Percentiles rank a stretch among this genome's conserved stretches.
Evolutionary conservation across 2,329 filamentous ascomycete genomes (phyloP).

Genomic region (Monosporascus sp.): DNA sequence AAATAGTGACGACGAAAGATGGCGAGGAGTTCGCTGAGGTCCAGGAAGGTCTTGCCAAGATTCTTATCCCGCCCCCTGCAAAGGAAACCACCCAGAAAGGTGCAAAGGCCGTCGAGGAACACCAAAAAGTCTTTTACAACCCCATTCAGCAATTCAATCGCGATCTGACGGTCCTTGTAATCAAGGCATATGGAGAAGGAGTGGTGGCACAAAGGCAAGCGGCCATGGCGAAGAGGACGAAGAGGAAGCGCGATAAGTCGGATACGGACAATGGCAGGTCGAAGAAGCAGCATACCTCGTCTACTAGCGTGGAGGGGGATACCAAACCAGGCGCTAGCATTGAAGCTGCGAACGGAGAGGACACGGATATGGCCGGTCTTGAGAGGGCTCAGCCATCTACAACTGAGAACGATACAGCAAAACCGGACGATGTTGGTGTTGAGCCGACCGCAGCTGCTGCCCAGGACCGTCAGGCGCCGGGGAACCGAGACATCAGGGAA

Average conservation of each 20-base stretch:
- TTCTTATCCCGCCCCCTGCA: constrained; percentile 42
- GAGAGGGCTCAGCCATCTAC: constrained; percentile 4
- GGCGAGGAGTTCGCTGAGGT: constrained; percentile 48
- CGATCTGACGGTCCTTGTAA: constrained; percentile 86
- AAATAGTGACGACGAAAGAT: constrained; percentile 32
- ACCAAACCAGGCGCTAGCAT: background rate
- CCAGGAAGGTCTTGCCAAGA: constrained; percentile 52
- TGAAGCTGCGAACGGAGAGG: background rate
- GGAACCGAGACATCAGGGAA: constrained; percentile 8
- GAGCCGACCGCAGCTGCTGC: constrained; percentile 2
- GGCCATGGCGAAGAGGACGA: constrained; percentile 37
- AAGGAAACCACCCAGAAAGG: constrained; percentile 30
- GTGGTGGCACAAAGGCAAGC: constrained; percentile 41
- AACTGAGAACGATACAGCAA: background rate
- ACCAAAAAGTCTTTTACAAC: constrained; percentile 92
- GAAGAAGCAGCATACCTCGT: constrained; percentile 19
- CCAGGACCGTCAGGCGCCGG: constrained; percentile 6
- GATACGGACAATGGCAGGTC: constrained; percentile 11
- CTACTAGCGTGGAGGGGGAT: constrained; percentile 6
- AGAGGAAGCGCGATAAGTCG: constrained; percentile 38
- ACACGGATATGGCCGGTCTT: constrained; percentile 16
- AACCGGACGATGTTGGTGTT: background rate
- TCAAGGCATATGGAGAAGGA: constrained; percentile 80
- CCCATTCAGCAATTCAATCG: constrained; percentile 99
- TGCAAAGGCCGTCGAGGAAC: constrained; percentile 47